Percentiles rank a stretch among this genome's conserved stretches.
Evolutionary conservation across 257 asterid species (phyloP).

Genomic region (Lycium barbarum): DNA sequence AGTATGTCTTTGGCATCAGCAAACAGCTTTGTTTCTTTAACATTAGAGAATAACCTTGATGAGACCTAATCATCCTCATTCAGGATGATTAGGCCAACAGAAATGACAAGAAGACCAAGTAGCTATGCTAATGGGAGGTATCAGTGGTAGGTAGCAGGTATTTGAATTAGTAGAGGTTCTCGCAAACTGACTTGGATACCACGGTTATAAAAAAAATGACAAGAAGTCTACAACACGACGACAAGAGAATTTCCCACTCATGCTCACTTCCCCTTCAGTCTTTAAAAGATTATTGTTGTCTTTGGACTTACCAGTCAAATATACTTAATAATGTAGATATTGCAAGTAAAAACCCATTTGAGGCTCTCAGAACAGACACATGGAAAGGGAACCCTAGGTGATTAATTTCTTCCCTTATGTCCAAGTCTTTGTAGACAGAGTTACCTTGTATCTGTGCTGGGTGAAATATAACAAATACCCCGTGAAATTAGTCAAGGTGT

Average conservation of each 20-base stretch:
- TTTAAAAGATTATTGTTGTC: neutral
- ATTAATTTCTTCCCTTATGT: neutral
- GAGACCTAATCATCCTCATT: constrained; percentile 11
- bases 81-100: constrained; percentile 19
- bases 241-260: neutral
- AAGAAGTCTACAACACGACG: neutral
- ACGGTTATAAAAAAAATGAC: neutral
- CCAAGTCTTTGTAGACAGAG: neutral
- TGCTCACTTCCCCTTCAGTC: constrained; percentile 2
- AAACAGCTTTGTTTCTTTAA: neutral
- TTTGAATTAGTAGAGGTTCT: no score
- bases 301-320: neutral
- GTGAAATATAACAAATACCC: no score
- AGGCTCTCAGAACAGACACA: neutral
- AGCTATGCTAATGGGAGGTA: no score
- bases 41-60: neutral
- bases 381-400: no score
- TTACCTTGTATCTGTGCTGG: no score
- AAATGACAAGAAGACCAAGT: neutral
- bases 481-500: no score
- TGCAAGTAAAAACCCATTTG: constrained; percentile 2
- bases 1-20: neutral
- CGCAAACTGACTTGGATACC: no score
- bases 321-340: neutral
- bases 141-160: no score